phyloP scores from a whole-genome alignment of 441 rosid genomes.

The Euphorbia schlechtendalii region DNA sequence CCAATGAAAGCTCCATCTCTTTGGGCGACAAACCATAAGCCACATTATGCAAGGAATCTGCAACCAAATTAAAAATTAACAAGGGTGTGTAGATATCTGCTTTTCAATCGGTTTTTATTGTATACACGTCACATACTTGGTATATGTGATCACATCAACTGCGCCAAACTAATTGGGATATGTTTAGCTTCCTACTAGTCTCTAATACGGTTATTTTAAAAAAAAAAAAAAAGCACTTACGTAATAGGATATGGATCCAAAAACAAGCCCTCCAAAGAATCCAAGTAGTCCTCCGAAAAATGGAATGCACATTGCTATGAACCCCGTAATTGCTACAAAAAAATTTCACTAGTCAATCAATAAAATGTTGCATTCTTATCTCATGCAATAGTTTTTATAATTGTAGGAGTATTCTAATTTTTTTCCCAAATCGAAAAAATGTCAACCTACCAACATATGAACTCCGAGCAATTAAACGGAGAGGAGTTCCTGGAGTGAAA shows the following conservation, averaged over 20 bases:
- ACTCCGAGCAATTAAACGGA: constrained; percentile 48
- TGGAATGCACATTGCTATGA: constrained; percentile 30
- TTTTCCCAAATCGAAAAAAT: background rate
- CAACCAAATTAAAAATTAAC: background rate
- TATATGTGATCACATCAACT: background rate
- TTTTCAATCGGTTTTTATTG: too few species aligned
- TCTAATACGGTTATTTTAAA: too few species aligned
- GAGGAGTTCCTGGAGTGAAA: constrained; percentile 35
- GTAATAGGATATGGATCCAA: constrained; percentile 67
- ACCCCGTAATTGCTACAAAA: background rate
- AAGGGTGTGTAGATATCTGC: too few species aligned
- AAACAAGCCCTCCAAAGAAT: constrained; percentile 85
- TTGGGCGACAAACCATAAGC: constrained; percentile 58
- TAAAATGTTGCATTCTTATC: background rate
- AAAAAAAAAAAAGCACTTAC: constrained; percentile 27
- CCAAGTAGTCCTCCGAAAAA: constrained; percentile 75
- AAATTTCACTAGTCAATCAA: background rate
- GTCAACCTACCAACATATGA: constrained; percentile 53
- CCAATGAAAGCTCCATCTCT: constrained; percentile 57
- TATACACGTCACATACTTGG: background rate
- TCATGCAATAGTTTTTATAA: constrained; percentile 17
- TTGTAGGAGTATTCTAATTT: constrained; percentile 39
- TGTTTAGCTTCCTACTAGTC: background rate
- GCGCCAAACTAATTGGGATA: too few species aligned
- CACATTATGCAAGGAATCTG: constrained; percentile 84